Conservation (phyloP, 2,329 filamentous ascomycete species). For the Pseudogymnoascus sp. region DNA sequence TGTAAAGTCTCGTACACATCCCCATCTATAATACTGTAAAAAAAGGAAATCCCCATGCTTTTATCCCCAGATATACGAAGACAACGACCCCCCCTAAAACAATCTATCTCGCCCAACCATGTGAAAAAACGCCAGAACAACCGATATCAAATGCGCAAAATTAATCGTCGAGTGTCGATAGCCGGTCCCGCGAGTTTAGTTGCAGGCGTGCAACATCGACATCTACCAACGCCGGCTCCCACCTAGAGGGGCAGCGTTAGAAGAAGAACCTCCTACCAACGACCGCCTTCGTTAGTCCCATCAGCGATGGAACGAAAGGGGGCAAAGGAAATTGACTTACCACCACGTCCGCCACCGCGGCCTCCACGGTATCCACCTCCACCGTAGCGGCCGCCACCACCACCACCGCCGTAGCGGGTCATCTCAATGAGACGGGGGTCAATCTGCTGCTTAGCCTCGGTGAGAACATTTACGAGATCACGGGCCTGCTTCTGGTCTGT, state of each 20-base stretch:
- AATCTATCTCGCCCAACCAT: slow-evolving; percentile 6
- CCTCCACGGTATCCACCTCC: slow-evolving; percentile 52
- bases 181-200: background rate
- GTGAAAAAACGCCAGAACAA: slow-evolving; percentile 6
- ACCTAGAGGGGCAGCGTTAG: slow-evolving; percentile 50
- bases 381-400: slow-evolving; percentile 66
- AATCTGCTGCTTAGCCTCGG: slow-evolving; percentile 96
- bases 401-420: slow-evolving; percentile 82
- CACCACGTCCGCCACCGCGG: slow-evolving; percentile 33
- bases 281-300: slow-evolving; percentile 30
- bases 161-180: background rate
- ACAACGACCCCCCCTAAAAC: background rate
- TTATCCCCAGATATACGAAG: background rate
- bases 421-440: slow-evolving; percentile 94
- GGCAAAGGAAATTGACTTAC: slow-evolving; percentile 10
- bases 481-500: slow-evolving; percentile 87
- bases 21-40: background rate
- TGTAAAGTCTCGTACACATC: background rate
- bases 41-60: background rate
- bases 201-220: slow-evolving; percentile 5
- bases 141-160: slow-evolving; percentile 8
- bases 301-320: slow-evolving; percentile 27
- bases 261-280: slow-evolving; percentile 41
- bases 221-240: slow-evolving; percentile 48
- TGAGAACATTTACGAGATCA: slow-evolving; percentile 86